Base-by-base conservation (phyloP, 257 asterid genomes). In the Jaltomata sinuosa region DNA sequence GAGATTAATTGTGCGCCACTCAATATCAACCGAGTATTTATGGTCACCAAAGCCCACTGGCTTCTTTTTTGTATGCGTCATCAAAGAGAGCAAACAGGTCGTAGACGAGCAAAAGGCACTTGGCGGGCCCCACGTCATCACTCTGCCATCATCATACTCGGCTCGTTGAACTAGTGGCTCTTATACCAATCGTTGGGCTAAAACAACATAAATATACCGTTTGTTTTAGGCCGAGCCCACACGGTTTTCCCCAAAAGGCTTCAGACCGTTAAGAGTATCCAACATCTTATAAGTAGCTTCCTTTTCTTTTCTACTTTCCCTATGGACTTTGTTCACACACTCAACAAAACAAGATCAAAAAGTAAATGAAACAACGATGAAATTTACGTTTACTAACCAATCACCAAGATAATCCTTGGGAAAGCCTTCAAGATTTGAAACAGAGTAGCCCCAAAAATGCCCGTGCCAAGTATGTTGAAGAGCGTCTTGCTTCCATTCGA, bases 381-480 rank as follows among this genome's bases (percentile, higher is more conserved):
- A 67, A 34, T 18, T 34, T 8, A 34, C 8, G 34, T 27, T 14
- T 34, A 86, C 88, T 76, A 89, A 93, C 97, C 87, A 19, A 92
- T 88, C 89, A 91, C 90, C 69, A 93, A 74, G 84, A 83, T 84
- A 90, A 91, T 88, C n/a, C 92, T 88, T 0, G 97, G 97, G 11
- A 93, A 83, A 0, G 90, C 90, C 89, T 88, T 87, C 38, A 93
- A 88, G 62, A 93, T 86, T 12, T 93, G 92, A 72, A 93, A 92
- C 31, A 93, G 55, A 55, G 89, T 84, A 19, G 93, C 94, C 0
- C 94, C 97, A 53, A 92, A 61, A 27, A 87, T 89, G 4, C 91
- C 89, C 0, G 87, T 87, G 11, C 95, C 94, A 5, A 85, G 79
- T 22, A 92, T 84, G 5, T 83, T 49, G 57, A 93, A 90, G 6